Evolutionary conservation across 1,139 yeast genomes (phyloP), one percentile per base, ranked within the genome.

Genomic region (Suhomyces chickasaworum): DNA sequence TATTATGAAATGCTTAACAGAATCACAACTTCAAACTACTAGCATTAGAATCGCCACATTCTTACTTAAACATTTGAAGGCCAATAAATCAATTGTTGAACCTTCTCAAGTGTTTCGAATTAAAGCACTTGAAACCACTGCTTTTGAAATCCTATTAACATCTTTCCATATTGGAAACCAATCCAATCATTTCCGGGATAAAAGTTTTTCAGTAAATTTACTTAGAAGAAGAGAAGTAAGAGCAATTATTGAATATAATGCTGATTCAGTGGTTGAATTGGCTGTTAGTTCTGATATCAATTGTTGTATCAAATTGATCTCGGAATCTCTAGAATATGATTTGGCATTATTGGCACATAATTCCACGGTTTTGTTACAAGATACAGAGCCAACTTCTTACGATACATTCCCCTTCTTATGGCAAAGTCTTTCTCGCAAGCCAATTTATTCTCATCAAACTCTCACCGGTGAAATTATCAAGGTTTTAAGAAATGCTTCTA

Each of bases 271-370:
- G 17, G 57, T 64, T 8, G 52, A 52, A 3, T 46, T 58, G 17
- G 65, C 70, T 61, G 74, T 49, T 4, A 36, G 37, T 15, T 43
- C 51, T 1, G 45, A 48, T 23, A 33, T 43, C 23, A 32, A 46
- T 44, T 20, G 50, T 48, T 34, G 65, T 62, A 65, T 75, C 43
- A 55, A 66, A n/a, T 69, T 84, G 5, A 64, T 83, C 10, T 60
- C 73, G 0, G 59, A 69, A 13, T 73, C 84, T 16, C 58, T 85
- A 22, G 62, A 69, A 35, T 84, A 78, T 59, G 95, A 86, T 59
- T 66, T 84, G 16, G 59, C 76, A 12, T 64, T 76, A n/a, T 64
- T 84, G 44, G 78, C 85, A 2, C 81, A 81, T 50, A 75, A 77
- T 49, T 75, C 85, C 16, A 64, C 65, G 32, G 64, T 71, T 23